Base-by-base conservation (phyloP, 2,329 filamentous ascomycete species). In the Ascochyta fabae region DNA sequence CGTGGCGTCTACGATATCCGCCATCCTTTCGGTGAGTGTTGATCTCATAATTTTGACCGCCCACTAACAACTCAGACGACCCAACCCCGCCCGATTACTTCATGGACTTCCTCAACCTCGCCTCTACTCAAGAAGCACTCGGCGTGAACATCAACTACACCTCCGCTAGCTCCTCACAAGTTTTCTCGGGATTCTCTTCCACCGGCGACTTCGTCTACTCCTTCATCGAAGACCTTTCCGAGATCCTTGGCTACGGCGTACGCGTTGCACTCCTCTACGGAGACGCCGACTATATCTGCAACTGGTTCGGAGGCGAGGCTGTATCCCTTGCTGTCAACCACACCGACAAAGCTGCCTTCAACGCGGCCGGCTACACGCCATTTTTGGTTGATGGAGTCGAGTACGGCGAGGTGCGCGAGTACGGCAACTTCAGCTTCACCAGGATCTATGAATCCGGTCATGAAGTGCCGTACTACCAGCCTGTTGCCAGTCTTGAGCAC, bases 301-400 rank as follows among this genome's bases (percentile, higher is more conserved):
- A 85, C 67, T 85, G 88, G 85, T 79, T 88, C 63, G 91, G 91
- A 19, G 91, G 90, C 27, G 83, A 95, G 75, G 88, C 88, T 4
- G 81, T 91, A 33, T 89, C 88, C 2, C 79, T 75, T 3, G 81
- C 82, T 7, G 74, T 91, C 0, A 68, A 73, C 34, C 88, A 88
- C 64, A 74, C 79, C 0, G 69, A 77, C 7, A 74, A 77, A 34
- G 67, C 73, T 4, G 66, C 72, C 3, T 95, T 94, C 71, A 77
- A 81, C 1, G 75, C 78, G 0, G 86, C 91, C 0, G 90, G 89
- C 0, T 95, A 95, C 73, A 86, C 89, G 34, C 89, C 91, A 62
- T 83, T 82, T 39, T 79, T 68, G 1, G 75, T 77, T 22, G 71
- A 74, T 43, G 77, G 75, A 12, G 61, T 63, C 5, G 72, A 77